phyloP scores from a whole-genome alignment of 768 basidiomycete genomes.

The Pulveroboletus sp. region DNA sequence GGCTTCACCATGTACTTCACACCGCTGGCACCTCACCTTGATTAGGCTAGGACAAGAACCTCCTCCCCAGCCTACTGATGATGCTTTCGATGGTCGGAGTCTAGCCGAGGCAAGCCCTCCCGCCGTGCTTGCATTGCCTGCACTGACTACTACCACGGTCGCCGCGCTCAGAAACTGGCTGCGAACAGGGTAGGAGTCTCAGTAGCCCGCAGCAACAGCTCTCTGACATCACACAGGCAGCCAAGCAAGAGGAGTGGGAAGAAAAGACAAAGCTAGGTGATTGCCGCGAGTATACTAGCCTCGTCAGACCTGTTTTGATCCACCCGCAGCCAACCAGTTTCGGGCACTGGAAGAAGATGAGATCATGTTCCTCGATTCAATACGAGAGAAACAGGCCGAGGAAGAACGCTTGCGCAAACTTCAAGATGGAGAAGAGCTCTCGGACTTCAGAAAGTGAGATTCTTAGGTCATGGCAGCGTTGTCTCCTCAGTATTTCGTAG shows the following conservation, averaged over 20 bases:
- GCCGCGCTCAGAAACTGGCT: constrained; percentile 67
- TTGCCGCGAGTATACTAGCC: constrained; percentile 3
- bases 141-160: no score
- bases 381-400: constrained; percentile 68
- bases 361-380: constrained; percentile 81
- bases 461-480: neutral
- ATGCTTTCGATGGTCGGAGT: constrained; percentile 78
- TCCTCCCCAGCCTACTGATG: constrained; percentile 70
- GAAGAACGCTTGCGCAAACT: constrained; percentile 74
- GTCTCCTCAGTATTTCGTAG: constrained; percentile 31
- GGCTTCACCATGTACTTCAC: neutral
- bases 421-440: constrained; percentile 75
- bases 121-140: neutral
- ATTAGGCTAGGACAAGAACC: constrained; percentile 79
- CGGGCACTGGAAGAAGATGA: constrained; percentile 88
- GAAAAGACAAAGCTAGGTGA: constrained; percentile 74
- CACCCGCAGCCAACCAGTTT: constrained; percentile 71
- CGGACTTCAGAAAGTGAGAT: constrained; percentile 72
- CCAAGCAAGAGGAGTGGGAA: constrained; percentile 93
- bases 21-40: constrained; percentile 3
- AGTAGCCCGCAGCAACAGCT: constrained; percentile 3
- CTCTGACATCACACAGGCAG: constrained; percentile 46
- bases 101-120: constrained; percentile 75
- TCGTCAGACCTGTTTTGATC: constrained; percentile 8
- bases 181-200: constrained; percentile 66